phyloP scores from a whole-genome alignment of 306 rosid species.

The Castanea mollissima region DNA sequence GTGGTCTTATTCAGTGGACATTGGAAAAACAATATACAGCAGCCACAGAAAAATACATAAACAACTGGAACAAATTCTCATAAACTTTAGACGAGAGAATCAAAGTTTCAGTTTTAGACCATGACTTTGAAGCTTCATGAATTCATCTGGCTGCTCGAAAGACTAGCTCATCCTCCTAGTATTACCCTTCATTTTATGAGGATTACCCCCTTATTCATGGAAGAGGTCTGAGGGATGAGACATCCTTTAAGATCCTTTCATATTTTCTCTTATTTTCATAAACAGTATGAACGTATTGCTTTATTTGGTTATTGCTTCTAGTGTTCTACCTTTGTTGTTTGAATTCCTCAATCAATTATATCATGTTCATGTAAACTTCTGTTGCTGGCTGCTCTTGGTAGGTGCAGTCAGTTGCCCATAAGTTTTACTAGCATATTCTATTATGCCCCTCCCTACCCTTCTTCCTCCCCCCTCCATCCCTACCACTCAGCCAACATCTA shows the following conservation, averaged over 20 bases:
- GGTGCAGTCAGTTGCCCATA: too few relatives aligned
- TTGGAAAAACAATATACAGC: neutral
- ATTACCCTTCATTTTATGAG: neutral
- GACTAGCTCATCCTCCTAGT: too few relatives aligned
- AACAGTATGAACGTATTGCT: neutral
- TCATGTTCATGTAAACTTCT: constrained; percentile 12
- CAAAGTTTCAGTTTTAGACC: neutral
- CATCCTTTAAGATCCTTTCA: neutral
- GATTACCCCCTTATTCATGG: neutral
- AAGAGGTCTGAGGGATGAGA: neutral
- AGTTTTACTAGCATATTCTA: too few relatives aligned
- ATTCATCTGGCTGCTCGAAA: too few relatives aligned
- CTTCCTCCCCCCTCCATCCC: too few relatives aligned
- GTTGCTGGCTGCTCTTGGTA: neutral
- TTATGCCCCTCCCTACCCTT: too few relatives aligned
- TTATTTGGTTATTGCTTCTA: neutral
- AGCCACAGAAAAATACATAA: neutral
- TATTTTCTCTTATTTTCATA: too few relatives aligned
- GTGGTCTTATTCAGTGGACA: neutral
- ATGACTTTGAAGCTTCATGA: neutral
- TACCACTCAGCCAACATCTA: too few relatives aligned
- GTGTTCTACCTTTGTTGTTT: neutral
- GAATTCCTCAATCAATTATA: constrained; percentile 2
- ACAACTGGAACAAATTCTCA: neutral
- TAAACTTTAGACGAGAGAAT: neutral